Base-by-base conservation (phyloP, 78 protist genomes). In the Trichosphaerium sp. region DNA sequence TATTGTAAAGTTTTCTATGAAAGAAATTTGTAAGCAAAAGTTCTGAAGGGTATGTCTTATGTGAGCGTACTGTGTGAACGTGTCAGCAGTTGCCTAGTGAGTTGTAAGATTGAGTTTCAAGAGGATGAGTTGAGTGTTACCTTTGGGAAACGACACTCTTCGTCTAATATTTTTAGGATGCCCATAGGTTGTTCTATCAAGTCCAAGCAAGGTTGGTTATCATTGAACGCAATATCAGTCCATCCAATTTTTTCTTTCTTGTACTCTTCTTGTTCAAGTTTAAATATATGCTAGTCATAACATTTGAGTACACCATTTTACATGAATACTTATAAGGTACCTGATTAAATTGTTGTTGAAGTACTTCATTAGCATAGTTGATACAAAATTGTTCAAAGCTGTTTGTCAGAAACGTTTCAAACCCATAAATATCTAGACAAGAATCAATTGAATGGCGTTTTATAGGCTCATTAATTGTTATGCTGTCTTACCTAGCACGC, bases 371-470 rank as follows among this genome's bases (percentile, higher is more conserved):
- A 42, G 87, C 88, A 83, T 75, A 92, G 75, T 92, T 92, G 5
- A 44, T 18, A 72, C 94, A 90, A 25, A 90, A 80, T 61, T 90
- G 95, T 59, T 90, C 95, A 60, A 90, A 90, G 39, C 84, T 75
- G 56, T 68, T 62, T 57, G 69, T 59, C 56, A 54, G 66, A 72
- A 87, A 87, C 71, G 73, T 81, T 59, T 90, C 95, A 56, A 90
- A 90, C 59, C 95, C 95, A 51, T 84, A 85, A 52, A 90, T 90
- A 71, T 90, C 95, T 49, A 90, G 43, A 18, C n/a, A n/a, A n/a
- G n/a, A n/a, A n/a, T n/a, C n/a, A n/a, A n/a, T n/a, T n/a, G n/a
- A n/a, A n/a, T n/a, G n/a, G n/a, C n/a, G n/a, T n/a, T n/a, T n/a
- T n/a, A n/a, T n/a, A n/a, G n/a, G n/a, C n/a, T n/a, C n/a, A n/a